A percentile compares a stretch with the other conserved stretches of the same genome.
Evolutionary conservation across 2,329 filamentous ascomycete species (phyloP).

Genomic region (Chaetomium sp.): DNA sequence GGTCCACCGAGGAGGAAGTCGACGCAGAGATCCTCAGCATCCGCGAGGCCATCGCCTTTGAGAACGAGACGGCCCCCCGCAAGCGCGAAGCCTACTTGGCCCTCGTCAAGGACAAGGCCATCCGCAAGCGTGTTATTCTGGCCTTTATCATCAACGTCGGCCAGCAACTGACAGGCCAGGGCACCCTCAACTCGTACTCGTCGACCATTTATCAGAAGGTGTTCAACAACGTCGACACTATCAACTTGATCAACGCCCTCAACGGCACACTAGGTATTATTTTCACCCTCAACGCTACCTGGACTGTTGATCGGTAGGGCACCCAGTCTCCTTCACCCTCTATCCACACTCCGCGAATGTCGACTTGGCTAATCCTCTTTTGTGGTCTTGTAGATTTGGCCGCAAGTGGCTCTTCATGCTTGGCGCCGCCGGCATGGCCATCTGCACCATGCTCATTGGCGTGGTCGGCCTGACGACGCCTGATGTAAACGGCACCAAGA

Average conservation of each 20-base stretch:
- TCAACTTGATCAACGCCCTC: slow-evolving; percentile 12
- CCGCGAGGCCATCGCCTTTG: slow-evolving; percentile 7
- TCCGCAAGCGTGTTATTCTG: slow-evolving; percentile 5
- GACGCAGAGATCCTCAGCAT: slow-evolving; percentile 8
- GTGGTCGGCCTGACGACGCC: slow-evolving; percentile 1
- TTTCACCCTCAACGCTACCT: slow-evolving; percentile 4
- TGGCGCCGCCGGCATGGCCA: slow-evolving; percentile 6
- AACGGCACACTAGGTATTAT: slow-evolving; percentile 8
- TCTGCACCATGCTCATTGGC: slow-evolving; percentile 3
- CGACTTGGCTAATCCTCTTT: not conserved
- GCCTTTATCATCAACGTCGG: slow-evolving; percentile 9
- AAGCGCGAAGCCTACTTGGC: slow-evolving; percentile 3
- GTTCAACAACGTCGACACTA: not conserved
- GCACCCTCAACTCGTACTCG: slow-evolving; percentile 11
- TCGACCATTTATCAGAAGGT: slow-evolving; percentile 9
- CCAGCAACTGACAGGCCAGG: slow-evolving; percentile 11
- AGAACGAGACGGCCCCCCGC: not conserved
- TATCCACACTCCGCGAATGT: not conserved
- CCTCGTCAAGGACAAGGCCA: not conserved
- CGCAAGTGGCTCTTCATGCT: slow-evolving; percentile 8
- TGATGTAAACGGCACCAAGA: not conserved
- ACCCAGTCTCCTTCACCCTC: not conserved
- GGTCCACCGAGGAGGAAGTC: not conserved
- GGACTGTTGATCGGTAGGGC: slow-evolving; percentile 7
- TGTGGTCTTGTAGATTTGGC: not conserved